Percentiles rank a stretch among this genome's conserved stretches.
phyloP scores from a whole-genome alignment of 1,139 yeast species.

The Lodderomyces margitis region DNA sequence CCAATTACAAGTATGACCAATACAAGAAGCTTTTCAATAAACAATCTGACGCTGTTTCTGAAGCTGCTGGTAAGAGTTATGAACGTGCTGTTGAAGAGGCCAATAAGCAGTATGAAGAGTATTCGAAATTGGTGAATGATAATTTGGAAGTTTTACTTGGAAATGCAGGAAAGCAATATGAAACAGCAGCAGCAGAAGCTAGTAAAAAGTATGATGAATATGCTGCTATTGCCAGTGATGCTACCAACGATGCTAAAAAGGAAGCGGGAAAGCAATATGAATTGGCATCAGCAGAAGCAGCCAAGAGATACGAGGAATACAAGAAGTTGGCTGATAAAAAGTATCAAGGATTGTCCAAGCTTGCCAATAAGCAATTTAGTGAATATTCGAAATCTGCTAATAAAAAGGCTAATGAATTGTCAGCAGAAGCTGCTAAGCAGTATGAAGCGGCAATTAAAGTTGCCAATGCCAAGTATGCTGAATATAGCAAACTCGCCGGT shows the following conservation, averaged over 20 bases:
- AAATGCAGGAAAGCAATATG: slow-evolving; percentile 7
- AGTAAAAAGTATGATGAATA: slow-evolving; percentile 7
- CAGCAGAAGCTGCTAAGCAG: slow-evolving; percentile 7
- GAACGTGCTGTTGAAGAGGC: slow-evolving; percentile 13
- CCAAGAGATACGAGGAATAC: slow-evolving; percentile 5
- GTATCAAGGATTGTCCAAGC: slow-evolving; percentile 4
- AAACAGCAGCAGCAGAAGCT: slow-evolving; percentile 10
- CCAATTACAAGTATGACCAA: slow-evolving; percentile 8
- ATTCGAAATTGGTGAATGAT: slow-evolving; percentile 10
- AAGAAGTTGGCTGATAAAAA: slow-evolving; percentile 9
- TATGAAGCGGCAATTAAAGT: slow-evolving; percentile 9
- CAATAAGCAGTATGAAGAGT: slow-evolving; percentile 8
- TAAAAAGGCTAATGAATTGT: slow-evolving; percentile 4
- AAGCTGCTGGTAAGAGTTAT: slow-evolving; percentile 11
- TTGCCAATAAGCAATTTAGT: slow-evolving; percentile 3
- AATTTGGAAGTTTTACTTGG: slow-evolving; percentile 4
- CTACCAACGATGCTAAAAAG: slow-evolving; percentile 3
- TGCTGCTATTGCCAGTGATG: slow-evolving; percentile 2
- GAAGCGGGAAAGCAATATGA: slow-evolving; percentile 7
- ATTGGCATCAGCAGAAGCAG: slow-evolving; percentile 7
- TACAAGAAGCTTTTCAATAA: slow-evolving; percentile 9
- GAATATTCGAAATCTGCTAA: slow-evolving; percentile 5
- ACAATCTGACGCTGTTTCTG: slow-evolving; percentile 10
- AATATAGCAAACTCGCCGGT: slow-evolving; percentile 10
- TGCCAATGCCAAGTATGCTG: slow-evolving; percentile 9